Conservation (phyloP, 805 yeast species). For the Lachancea sp. region DNA sequence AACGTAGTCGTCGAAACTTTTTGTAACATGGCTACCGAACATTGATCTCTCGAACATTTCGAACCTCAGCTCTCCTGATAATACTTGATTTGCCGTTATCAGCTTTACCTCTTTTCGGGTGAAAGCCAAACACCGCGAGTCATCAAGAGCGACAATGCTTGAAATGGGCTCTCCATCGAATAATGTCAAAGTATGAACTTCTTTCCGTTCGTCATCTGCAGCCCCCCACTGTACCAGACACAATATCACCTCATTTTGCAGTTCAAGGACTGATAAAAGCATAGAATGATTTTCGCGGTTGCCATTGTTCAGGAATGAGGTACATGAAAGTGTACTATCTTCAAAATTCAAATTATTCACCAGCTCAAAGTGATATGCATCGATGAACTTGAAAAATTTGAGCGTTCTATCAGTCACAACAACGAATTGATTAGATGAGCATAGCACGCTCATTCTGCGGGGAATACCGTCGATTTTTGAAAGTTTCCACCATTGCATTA, state of each 20-base stretch:
- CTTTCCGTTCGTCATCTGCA: constrained; percentile 14
- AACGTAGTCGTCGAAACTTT: constrained; percentile 19
- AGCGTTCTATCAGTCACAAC: constrained; percentile 11
- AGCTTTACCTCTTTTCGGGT: constrained; percentile 13
- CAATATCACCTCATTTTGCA: constrained; percentile 19
- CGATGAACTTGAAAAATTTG: constrained; percentile 21
- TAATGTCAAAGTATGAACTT: constrained; percentile 26
- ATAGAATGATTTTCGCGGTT: constrained; percentile 11
- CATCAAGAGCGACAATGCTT: constrained; percentile 19
- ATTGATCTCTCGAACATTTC: constrained; percentile 6
- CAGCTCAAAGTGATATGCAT: constrained; percentile 15
- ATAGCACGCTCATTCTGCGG: constrained; percentile 14
- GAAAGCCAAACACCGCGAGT: constrained; percentile 15
- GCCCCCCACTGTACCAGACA: constrained; percentile 27
- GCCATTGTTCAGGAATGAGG: constrained; percentile 17
- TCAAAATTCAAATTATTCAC: constrained; percentile 21
- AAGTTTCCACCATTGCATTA: constrained; percentile 22
- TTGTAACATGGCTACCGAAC: constrained; percentile 6
- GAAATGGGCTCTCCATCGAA: constrained; percentile 15
- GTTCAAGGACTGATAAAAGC: constrained; percentile 18
- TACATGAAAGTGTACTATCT: constrained; percentile 14
- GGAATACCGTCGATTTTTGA: constrained; percentile 6
- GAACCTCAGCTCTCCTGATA: constrained; percentile 27
- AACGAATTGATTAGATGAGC: constrained; percentile 1
- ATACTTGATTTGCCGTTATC: constrained; percentile 26